Conservation (phyloP, 2,329 filamentous ascomycete genomes). For the Ophiognomonia clavigignenti-juglandacearum region DNA sequence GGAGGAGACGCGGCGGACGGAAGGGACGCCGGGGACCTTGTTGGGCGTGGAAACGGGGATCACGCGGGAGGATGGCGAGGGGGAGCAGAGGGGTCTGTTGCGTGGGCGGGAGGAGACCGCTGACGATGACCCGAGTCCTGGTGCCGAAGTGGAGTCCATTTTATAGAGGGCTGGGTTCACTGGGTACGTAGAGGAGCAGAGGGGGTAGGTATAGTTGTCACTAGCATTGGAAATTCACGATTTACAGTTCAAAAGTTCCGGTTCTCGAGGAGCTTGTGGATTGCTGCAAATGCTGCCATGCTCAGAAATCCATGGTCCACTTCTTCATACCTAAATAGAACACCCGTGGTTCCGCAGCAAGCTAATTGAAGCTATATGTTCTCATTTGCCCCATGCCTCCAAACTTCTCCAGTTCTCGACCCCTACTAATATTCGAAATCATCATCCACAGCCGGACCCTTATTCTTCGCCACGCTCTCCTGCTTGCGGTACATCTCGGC, state of each 20-base stretch:
- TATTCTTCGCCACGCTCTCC: slow-evolving; percentile 82
- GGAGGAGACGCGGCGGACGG: slow-evolving; percentile 52
- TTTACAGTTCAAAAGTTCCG: background rate
- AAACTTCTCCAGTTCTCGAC: no score
- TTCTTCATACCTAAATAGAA: no score
- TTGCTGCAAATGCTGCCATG: no score
- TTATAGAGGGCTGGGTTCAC: slow-evolving; percentile 1
- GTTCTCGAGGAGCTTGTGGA: no score
- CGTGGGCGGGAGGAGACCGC: slow-evolving; percentile 25
- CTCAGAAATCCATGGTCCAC: no score
- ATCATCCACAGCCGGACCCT: slow-evolving; percentile 84
- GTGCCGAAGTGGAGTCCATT: slow-evolving; percentile 11
- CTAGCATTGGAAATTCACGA: background rate
- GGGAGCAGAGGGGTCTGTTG: slow-evolving; percentile 40
- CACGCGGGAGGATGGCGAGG: slow-evolving; percentile 32
- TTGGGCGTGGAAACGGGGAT: slow-evolving; percentile 30
- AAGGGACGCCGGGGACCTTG: slow-evolving; percentile 17
- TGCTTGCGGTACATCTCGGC: slow-evolving; percentile 97
- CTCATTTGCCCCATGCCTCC: background rate
- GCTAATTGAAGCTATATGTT: no score
- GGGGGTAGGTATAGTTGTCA: background rate
- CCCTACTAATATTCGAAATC: slow-evolving; percentile 86
- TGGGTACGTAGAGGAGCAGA: background rate
- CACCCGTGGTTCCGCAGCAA: no score
- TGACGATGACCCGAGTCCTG: slow-evolving; percentile 25